Conservation (phyloP, 2,329 filamentous ascomycete genomes). For the Fusarium pseudograminearum region DNA sequence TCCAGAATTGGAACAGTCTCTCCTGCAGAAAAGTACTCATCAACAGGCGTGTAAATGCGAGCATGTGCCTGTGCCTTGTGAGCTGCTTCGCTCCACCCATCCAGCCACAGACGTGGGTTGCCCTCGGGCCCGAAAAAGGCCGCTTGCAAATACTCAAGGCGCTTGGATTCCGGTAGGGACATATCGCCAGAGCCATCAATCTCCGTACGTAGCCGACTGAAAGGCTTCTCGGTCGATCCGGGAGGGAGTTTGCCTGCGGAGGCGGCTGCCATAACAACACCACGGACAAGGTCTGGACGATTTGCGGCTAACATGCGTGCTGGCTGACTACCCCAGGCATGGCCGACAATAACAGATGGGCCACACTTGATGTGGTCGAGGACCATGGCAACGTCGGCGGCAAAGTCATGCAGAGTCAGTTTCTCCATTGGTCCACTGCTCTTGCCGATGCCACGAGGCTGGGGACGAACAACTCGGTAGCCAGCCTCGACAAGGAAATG, state of each 20-base stretch:
- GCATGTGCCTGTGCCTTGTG: not conserved
- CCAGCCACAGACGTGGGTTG: not conserved
- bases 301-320: constrained; percentile 1
- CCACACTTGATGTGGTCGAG: not conserved
- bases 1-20: not conserved
- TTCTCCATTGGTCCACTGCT: not conserved
- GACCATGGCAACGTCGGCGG: not conserved
- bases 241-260: not conserved
- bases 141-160: not conserved
- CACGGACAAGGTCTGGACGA: constrained; percentile 6
- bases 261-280: constrained; percentile 2
- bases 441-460: not conserved
- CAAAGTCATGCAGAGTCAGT: not conserved
- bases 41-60: not conserved
- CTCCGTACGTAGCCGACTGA: not conserved
- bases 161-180: not conserved
- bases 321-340: not conserved
- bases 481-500: not conserved
- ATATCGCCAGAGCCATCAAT: not conserved
- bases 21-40: not conserved
- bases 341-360: not conserved
- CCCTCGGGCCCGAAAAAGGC: not conserved
- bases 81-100: not conserved
- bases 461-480: not conserved
- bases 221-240: not conserved